A percentile compares a stretch with the other conserved stretches of the same genome.
Evolutionary conservation across 106 monocot species (phyloP).

Genomic region (Dendrobium huoshanense): DNA sequence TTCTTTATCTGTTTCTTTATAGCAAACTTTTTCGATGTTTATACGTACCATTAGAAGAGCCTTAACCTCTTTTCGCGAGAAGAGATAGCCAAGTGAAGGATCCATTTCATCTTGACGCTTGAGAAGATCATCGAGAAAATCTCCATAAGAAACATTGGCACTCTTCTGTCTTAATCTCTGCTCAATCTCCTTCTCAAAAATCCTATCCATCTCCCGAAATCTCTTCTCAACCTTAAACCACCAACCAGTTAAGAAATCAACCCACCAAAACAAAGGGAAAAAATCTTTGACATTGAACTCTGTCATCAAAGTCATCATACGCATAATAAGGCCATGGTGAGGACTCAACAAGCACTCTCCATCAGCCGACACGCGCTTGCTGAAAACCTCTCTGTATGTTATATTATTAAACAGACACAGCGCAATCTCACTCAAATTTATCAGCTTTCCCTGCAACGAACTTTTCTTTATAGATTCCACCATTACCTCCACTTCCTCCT

Average conservation of each 20-base stretch:
- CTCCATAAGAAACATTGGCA: not conserved
- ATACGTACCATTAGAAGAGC: constrained; percentile 7
- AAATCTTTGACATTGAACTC: not conserved
- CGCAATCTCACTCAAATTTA: constrained; percentile 5
- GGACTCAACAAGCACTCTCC: not conserved
- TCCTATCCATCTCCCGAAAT: not conserved
- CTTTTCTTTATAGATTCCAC: not conserved
- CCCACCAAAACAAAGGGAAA: constrained; percentile 6
- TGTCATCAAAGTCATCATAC: not conserved
- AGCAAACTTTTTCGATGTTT: not conserved
- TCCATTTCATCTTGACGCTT: not conserved
- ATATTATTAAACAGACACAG: not conserved
- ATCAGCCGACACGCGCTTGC: not conserved
- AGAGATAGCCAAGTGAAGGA: not conserved
- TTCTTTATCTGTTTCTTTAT: too few species aligned
- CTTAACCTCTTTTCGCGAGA: not conserved
- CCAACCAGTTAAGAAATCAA: constrained; percentile 1
- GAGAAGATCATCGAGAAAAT: not conserved
- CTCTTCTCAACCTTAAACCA: not conserved
- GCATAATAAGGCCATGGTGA: not conserved
- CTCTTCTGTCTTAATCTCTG: not conserved
- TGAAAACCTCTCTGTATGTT: not conserved
- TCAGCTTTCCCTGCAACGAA: not conserved
- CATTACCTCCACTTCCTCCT: constrained; percentile 5
- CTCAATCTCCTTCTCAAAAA: not conserved